Evolutionary conservation across 148 eudicot species (phyloP).

Genomic region (Rhododendron ferrugineum): DNA sequence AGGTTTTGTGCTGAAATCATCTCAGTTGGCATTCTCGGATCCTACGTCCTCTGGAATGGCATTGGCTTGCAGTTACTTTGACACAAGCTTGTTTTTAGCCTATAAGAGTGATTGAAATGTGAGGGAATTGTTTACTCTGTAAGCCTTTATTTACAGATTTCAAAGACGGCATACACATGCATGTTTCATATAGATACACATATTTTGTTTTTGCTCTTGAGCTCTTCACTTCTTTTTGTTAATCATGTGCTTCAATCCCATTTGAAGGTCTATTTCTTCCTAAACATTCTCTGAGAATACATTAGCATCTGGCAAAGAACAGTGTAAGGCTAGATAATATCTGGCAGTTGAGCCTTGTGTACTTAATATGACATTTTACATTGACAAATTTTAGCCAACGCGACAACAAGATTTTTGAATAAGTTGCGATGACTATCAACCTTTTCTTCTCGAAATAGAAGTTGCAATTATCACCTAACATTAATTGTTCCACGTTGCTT

Average conservation of each 20-base stretch:
- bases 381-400: background rate
- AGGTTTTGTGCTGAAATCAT: conserved; percentile 9
- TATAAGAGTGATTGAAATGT: conserved; percentile 4
- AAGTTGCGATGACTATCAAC: background rate
- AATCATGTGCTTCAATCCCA: background rate
- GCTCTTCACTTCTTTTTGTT: background rate
- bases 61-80: conserved; percentile 15
- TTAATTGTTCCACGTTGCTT: no score
- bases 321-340: background rate
- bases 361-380: background rate
- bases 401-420: background rate
- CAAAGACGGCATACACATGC: background rate
- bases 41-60: conserved; percentile 20
- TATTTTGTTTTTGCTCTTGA: background rate
- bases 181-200: background rate
- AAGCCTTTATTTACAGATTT: background rate
- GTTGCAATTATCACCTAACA: background rate
- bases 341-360: background rate
- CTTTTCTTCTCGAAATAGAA: background rate
- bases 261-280: background rate
- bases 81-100: conserved; percentile 15
- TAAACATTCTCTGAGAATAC: background rate
- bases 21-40: conserved; percentile 18
- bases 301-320: background rate
- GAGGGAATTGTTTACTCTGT: background rate